Percentiles rank a stretch among this genome's conserved stretches.
phyloP scores from a whole-genome alignment of 495 filamentous ascomycete genomes.

The Penicillium coprophilum region DNA sequence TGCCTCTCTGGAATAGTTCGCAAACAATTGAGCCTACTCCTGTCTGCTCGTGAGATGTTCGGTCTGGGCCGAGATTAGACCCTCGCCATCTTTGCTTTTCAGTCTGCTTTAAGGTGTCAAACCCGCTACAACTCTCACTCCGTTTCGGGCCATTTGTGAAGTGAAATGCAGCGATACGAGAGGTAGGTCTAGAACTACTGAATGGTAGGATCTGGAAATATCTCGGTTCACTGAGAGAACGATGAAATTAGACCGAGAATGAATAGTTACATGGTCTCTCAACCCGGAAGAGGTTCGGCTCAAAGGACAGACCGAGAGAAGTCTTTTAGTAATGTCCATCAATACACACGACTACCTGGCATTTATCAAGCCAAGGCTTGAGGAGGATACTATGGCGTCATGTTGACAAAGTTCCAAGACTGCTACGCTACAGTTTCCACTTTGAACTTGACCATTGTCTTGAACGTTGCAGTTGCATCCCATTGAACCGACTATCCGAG shows the following conservation, averaged over 20 bases:
- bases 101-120: not conserved
- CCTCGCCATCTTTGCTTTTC: not conserved
- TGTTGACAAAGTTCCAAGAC: not conserved
- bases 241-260: no score
- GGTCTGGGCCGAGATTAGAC: not conserved
- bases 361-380: not conserved
- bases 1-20: conserved; percentile 4
- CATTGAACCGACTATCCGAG: not conserved
- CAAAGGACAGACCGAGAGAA: no score
- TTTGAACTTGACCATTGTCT: conserved; percentile 27
- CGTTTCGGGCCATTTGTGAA: conserved; percentile 1
- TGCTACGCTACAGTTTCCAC: conserved; percentile 25
- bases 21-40: not conserved
- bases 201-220: no score
- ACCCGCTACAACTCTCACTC: conserved; percentile 1
- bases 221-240: no score
- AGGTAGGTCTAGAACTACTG: no score
- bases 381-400: conserved; percentile 18
- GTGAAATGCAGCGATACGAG: not conserved
- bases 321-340: not conserved
- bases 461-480: conserved; percentile 34
- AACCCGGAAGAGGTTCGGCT: not conserved
- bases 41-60: not conserved
- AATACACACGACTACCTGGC: not conserved
- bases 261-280: no score